A percentile compares a stretch with the other conserved stretches of the same genome.
These are phyloP conservation scores for Brachypodium distachyon DNA, from an alignment of 202 grass and related monocot genomes.

Conservation along the genomic window DNA sequence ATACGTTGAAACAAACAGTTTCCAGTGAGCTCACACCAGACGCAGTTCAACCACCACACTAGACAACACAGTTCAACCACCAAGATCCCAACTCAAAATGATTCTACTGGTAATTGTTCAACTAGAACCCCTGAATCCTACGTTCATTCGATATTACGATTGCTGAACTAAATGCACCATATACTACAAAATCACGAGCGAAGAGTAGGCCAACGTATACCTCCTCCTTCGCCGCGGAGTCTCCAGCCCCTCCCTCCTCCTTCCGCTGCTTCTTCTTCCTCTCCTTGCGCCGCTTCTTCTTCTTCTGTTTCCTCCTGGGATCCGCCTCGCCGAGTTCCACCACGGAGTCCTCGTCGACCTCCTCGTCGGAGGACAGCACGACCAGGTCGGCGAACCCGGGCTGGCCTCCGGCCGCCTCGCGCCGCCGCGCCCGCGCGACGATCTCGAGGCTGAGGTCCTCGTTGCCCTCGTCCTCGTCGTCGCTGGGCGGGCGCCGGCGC, in stretches of 20 bases:
- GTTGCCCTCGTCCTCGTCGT: slow-evolving; percentile 83
- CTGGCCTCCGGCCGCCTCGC: slow-evolving; percentile 27
- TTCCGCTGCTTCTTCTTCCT: slow-evolving; percentile 30
- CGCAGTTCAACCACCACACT: background rate
- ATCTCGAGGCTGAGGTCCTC: slow-evolving; percentile 82
- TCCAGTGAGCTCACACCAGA: background rate
- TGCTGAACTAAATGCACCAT: background rate
- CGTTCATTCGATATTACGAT: background rate
- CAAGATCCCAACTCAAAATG: background rate
- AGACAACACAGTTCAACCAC: no score
- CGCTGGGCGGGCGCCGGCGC: slow-evolving; percentile 1
- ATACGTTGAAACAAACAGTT: background rate
- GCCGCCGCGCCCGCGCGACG: slow-evolving; percentile 45
- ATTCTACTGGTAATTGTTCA: background rate
- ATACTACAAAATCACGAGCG: background rate
- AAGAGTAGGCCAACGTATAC: background rate
- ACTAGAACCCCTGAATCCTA: background rate
- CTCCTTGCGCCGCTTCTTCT: slow-evolving; percentile 32
- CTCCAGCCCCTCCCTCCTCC: background rate
- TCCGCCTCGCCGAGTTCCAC: slow-evolving; percentile 27
- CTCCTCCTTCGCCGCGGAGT: background rate
- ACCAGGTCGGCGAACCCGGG: background rate
- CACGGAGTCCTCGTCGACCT: slow-evolving; percentile 22
- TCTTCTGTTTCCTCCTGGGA: slow-evolving; percentile 33
- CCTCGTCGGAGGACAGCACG: slow-evolving; percentile 21